phyloP scores from a whole-genome alignment of 495 filamentous ascomycete species.

The Podospora anserina region DNA sequence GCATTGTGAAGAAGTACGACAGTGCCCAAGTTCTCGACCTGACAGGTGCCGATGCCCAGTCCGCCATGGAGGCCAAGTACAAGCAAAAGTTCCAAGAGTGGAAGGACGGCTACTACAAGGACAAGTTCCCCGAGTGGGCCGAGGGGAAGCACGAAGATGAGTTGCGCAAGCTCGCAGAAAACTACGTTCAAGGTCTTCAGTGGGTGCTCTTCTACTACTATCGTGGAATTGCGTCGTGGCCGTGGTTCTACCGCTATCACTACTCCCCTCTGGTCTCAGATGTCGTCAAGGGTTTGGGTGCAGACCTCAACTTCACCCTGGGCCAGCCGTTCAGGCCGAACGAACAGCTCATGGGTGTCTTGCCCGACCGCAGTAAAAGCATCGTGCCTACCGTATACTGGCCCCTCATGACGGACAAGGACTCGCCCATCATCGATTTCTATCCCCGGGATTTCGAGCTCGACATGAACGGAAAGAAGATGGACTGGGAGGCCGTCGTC shows the following conservation, averaged over 20 bases:
- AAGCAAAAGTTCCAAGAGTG: constrained; percentile 81
- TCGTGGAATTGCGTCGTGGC: constrained; percentile 93
- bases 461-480: constrained; percentile 99
- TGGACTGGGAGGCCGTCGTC: constrained; percentile 99
- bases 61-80: constrained; percentile 75
- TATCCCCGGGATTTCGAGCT: constrained; percentile 97
- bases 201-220: constrained; percentile 99
- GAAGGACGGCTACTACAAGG: constrained; percentile 88
- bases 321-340: constrained; percentile 93
- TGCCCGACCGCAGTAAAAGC: constrained; percentile 94
- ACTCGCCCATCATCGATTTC: constrained; percentile 97
- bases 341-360: constrained; percentile 97
- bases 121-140: constrained; percentile 85
- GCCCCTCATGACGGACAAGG: constrained; percentile 82
- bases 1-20: constrained; percentile 85
- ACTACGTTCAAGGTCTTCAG: constrained; percentile 96
- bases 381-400: constrained; percentile 89
- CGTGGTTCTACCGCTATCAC: constrained; percentile 96
- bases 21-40: constrained; percentile 82
- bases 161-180: constrained; percentile 79
- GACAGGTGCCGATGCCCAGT: constrained; percentile 71
- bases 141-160: constrained; percentile 72
- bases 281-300: constrained; percentile 81
- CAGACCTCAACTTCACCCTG: constrained; percentile 85
- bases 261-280: constrained; percentile 93